Evolutionary conservation across 2,329 filamentous ascomycete species (phyloP).

Genomic region (Achaetomium macrosporum): DNA sequence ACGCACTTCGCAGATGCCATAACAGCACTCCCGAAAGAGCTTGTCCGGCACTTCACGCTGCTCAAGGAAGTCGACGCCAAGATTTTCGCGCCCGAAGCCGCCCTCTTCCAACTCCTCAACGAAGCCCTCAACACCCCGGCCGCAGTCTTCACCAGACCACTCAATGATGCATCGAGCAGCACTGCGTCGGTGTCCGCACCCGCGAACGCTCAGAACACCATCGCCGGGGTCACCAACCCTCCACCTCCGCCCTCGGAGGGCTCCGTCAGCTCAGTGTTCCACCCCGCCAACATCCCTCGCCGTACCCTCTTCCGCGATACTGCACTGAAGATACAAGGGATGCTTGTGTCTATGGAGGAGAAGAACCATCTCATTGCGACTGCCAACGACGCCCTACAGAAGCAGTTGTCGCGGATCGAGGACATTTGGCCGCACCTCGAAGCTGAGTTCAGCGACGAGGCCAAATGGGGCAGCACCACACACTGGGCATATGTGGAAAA

Average conservation of each 20-base stretch:
- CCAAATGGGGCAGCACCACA: conserved; percentile 80
- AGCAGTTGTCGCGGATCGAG: conserved; percentile 78
- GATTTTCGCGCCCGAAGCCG: conserved; percentile 80
- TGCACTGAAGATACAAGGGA: conserved; percentile 70
- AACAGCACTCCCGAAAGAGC: conserved; percentile 86
- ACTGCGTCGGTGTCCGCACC: conserved; percentile 40
- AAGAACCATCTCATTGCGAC: conserved; percentile 96
- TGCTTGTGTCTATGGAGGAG: conserved; percentile 88
- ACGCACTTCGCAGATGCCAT: conserved; percentile 86
- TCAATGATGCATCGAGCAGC: conserved; percentile 40
- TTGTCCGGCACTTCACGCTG: conserved; percentile 90
- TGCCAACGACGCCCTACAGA: conserved; percentile 81
- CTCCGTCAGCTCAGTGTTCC: conserved; percentile 42
- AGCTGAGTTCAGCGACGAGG: conserved; percentile 86
- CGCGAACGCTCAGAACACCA: conserved; percentile 47
- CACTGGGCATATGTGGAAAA: conserved; percentile 96
- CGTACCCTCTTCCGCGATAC: conserved; percentile 74
- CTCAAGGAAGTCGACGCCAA: conserved; percentile 98
- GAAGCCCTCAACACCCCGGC: conserved; percentile 50
- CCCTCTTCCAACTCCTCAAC: conserved; percentile 69
- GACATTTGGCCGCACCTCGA: conserved; percentile 83
- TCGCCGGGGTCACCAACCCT: conserved; percentile 34
- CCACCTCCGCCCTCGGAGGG: conserved; percentile 37
- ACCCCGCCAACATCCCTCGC: conserved; percentile 55
- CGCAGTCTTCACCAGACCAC: conserved; percentile 38